Evolutionary conservation across 306 rosid species (phyloP), one percentile per base, ranked within the genome.

Genomic region (Medicago ruthenica): DNA sequence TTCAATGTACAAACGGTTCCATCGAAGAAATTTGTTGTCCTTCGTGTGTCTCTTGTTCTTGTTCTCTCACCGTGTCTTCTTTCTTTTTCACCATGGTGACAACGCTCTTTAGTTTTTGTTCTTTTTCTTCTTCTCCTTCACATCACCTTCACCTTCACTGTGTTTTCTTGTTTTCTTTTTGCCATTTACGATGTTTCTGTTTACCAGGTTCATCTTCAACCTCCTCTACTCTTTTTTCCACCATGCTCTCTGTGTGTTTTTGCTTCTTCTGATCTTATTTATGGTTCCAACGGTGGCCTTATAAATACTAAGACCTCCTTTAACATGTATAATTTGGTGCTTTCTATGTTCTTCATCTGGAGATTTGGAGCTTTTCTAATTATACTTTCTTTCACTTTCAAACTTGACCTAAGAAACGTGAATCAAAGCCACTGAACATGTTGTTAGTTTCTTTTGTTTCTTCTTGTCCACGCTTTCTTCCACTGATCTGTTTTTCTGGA

Each of bases 401-500:
- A 8, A 54, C 69, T 13, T 54, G 17, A 0, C 45, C 68, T 31
- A 81, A 63, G 16, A 76, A 54, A 5, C 39, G 2, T 12, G 22
- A 10, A n/a, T 54, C 77, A 13, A 81, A 69, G 1, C 78, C 85
- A 53, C 85, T 70, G n/a, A 75, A 54, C 34, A 76, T 8, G 51
- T 81, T 81, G 4, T 53, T 41, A 8, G 9, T 59, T n/a, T 21
- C 76, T n/a, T n/a, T n/a, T n/a, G n/a, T n/a, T 39, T 34, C 34
- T 5, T 62, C 16, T 8, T 41, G 5, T 5, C 40, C 45, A 6
- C 7, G 31, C 4, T 21, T 42, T 27, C 39, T 34, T 24, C 7
- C 74, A 45, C 48, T n/a, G n/a, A n/a, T 18, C 42, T 12, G 47
- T 6, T 39, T 78, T 21, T 2, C 42, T 50, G 84, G 80, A 9